Base-by-base conservation (phyloP, 2,329 filamentous ascomycete species). In the Curvularia spicifera region DNA sequence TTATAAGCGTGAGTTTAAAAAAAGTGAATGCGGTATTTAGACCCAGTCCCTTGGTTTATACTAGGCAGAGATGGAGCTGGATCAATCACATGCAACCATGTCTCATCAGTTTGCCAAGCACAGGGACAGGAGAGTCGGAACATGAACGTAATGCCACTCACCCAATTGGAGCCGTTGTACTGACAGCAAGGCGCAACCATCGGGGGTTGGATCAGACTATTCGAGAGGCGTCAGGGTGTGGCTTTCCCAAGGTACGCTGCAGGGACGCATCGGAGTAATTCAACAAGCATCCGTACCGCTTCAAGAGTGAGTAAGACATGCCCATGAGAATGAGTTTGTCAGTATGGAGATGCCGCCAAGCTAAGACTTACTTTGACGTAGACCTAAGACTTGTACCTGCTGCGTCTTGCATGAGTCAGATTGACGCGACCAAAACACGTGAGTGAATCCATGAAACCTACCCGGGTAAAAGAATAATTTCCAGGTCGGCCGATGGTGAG, bases 21-120 rank as follows among this genome's bases (percentile, higher is more conserved):
- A 18, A 18, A 56, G 31, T 52, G 33, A 52, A 46, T 46, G 53
- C 37, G n/a, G 33, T 46, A 26, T 28, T 29, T 12, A 26, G 9
- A 1, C 33, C 20, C n/a, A 28, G 51, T 43, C 20, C 10, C 9
- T 29, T 51, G 33, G 42, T 51, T 24, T 15, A 29, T 45, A 37
- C 42, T 24, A 31, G 20, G n/a, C 15, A n/a, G 31, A 56, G 44
- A 44, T 39, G n/a, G 35, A 31, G 46, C 22, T 2, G 33, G 12
- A 29, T 31, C 12, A 35, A 31, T 13, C 26, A 39, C 22, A 42
- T 24, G 42, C 37, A 18, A 15, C 31, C 20, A 12, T n/a, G 18
- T 22, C 29, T 42, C 22, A 18, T 20, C 4, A 18, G 8, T 15
- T 20, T n/a, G 42, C 33, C 44, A 46, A 52, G 42, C 33, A 44